Base-by-base conservation (phyloP, 495 filamentous ascomycete species). In the Hypoxylon cercidicola region DNA sequence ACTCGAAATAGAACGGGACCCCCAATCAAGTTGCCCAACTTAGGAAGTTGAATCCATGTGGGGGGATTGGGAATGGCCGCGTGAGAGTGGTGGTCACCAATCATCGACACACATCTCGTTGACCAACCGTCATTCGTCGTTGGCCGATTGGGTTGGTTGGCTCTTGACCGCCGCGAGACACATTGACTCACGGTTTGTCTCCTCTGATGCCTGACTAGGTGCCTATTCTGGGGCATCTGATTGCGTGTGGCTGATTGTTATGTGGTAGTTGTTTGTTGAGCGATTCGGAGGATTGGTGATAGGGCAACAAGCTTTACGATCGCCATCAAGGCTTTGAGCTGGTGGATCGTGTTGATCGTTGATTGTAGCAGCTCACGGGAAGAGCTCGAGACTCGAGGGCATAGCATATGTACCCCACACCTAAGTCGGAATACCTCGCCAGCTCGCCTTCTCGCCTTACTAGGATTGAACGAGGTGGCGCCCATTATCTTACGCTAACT, bases 91-190 rank as follows among this genome's bases (percentile, higher is more conserved):
- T 20, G 19, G 37, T 55, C 48, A 55, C 60, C 64, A 61, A 55
- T 66, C 51, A 60, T 34, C 37, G 44, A 57, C 53, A 59, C 53
- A 61, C 46, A 25, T 48, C 48, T 19, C 32, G 23, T 53, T 62
- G 55, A 60, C 60, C 62, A 62, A 60, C 55, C 64, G 60, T 55
- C 53, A 58, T 64, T 68, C 48, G 52, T 64, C 23, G 16, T 15
- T 30, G 28, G 56, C 43, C 63, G 57, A 46, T 45, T 51, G 46
- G 43, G 41, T 63, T 64, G 62, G 62, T 71, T 73, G 68, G 71
- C 55, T 64, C 68, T 37, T 62, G 65, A 71, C 69, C 68, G 58
- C 65, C 61, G 52, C 48, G 51, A 48, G 15, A 52, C 37, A 28
- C 34, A 34, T 49, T 54, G 47, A 54, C 23, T 62, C 16, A 35